Conservation (phyloP, 148 eudicot species). For the Silene conica region DNA sequence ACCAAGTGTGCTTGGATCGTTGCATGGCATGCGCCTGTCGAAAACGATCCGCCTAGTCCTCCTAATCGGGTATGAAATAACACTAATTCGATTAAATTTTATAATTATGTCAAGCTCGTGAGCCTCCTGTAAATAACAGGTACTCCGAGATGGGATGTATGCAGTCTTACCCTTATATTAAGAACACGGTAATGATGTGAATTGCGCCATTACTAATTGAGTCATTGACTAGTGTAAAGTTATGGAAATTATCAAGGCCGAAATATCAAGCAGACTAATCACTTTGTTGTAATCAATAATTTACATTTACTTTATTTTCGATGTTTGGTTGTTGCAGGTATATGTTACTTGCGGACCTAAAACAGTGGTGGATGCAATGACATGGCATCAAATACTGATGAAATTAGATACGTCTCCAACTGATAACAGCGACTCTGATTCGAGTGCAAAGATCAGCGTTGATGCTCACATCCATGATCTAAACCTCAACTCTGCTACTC, state of each 20-base stretch:
- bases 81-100: too few species aligned
- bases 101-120: too few species aligned
- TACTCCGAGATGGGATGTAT: too few species aligned
- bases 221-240: too few species aligned
- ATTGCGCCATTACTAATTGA: too few species aligned
- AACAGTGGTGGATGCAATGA: background rate
- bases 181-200: too few species aligned
- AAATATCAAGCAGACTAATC: too few species aligned
- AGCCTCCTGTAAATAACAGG: too few species aligned
- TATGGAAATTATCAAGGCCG: too few species aligned
- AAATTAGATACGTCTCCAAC: background rate
- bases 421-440: background rate
- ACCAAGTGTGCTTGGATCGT: slow-evolving; percentile 2
- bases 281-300: too few species aligned
- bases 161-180: too few species aligned
- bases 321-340: slow-evolving; percentile 1
- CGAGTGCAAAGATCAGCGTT: background rate
- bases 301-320: too few species aligned
- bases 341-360: background rate
- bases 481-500: background rate
- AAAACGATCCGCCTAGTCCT: background rate
- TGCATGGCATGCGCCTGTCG: slow-evolving; percentile 7
- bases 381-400: background rate
- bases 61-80: slow-evolving; percentile 1
- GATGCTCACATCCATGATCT: background rate